These are phyloP conservation scores for Colletotrichum camelliae DNA, from an alignment of 2,329 filamentous ascomycete species.

Conservation along the genomic window DNA sequence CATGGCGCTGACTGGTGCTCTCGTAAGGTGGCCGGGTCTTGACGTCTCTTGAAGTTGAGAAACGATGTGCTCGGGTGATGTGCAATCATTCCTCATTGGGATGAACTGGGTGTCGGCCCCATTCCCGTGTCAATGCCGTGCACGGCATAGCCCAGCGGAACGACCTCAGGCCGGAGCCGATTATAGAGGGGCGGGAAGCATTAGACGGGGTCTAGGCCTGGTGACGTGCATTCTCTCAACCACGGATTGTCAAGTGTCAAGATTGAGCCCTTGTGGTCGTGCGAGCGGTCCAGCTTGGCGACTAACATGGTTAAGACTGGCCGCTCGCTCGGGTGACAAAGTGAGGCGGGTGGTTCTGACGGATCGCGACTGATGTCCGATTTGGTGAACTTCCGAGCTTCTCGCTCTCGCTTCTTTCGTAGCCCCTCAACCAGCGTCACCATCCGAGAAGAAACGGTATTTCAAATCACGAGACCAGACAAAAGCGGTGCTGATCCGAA, in stretches of 20 bases:
- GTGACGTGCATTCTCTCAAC: neutral
- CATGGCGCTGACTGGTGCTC: neutral
- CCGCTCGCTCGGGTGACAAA: neutral
- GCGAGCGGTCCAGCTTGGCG: neutral
- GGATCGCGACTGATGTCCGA: neutral
- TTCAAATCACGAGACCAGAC: neutral
- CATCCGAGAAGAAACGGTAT: neutral
- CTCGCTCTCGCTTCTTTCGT: neutral
- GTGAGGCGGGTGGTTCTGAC: neutral
- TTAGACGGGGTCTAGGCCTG: neutral
- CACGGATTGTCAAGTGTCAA: neutral
- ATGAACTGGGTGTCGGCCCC: neutral
- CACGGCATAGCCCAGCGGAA: neutral
- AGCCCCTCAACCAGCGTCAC: neutral
- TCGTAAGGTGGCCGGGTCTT: neutral
- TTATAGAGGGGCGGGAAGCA: neutral
- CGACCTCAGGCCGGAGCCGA: neutral
- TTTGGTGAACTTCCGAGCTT: neutral
- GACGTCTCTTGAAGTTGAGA: neutral
- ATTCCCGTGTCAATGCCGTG: slow-evolving; percentile 6
- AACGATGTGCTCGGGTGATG: neutral
- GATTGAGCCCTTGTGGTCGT: neutral
- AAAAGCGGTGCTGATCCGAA: neutral
- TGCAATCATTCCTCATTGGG: neutral
- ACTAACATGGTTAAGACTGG: neutral